Base-by-base conservation (phyloP, 2,329 filamentous ascomycete species). In the Nakataea oryzae region DNA sequence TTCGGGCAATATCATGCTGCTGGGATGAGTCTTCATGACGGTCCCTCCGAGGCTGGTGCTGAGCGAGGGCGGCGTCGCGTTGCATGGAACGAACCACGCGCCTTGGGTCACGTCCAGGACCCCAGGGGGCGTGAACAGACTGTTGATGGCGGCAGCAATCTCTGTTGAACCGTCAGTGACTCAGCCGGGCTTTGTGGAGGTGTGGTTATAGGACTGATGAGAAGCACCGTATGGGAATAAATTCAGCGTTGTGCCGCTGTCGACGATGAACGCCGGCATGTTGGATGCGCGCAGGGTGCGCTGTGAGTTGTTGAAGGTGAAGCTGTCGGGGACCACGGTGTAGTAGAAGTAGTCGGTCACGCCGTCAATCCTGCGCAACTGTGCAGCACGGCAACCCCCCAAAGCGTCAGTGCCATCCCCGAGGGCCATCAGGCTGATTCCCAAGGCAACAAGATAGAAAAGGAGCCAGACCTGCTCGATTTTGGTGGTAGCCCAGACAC, bases 211-310 rank as follows among this genome's bases (percentile, higher is more conserved):
- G 30, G 3, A 30, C 3, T n/a, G n/a, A 24, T 12, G 12, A 4
- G 47, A 65, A 61, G 11, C 59, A 67, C 67, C 64, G 13, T 62
- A 63, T 4, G 71, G 70, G 41, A 73, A 67, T 21, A 72, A 63
- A 65, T 71, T 72, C 21, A 73, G 66, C 2, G 70, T 72, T 1
- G 71, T 73, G 34, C 71, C 72, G 29, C 70, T 71, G 62, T 74
- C 71, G n/a, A 72, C 69, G 50, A 73, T 66, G 58, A 71, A 67
- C 27, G 66, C 61, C 2, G 67, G 68, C 58, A 63, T 62, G 27
- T 47, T 32, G 14, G 29, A 29, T 21, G 17, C 41, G n/a, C n/a
- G 30, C 29, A 21, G 58, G 54, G 55, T 57, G 13, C 57, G 47
- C 28, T 62, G 26, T 14, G 62, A 64, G 64, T 63, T 68, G 63